Conservation (phyloP, 768 basidiomycete genomes). For the Termitomyces sp. region DNA sequence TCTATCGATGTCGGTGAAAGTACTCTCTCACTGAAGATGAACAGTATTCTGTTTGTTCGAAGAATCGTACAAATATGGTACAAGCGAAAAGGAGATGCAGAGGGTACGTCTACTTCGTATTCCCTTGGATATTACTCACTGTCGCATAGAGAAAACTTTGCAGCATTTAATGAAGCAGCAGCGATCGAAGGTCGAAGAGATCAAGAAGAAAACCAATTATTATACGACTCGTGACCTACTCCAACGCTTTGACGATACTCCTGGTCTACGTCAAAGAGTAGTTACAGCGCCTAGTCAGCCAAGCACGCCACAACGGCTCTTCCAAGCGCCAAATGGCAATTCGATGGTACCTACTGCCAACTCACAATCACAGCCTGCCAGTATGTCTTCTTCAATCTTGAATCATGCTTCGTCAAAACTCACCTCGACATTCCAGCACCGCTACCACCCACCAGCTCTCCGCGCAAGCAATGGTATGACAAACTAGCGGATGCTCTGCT, state of each 20-base stretch:
- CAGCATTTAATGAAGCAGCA: slow-evolving; percentile 71
- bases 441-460: slow-evolving; percentile 34
- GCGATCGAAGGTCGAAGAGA: slow-evolving; percentile 84
- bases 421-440: background rate
- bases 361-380: slow-evolving; percentile 1
- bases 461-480: slow-evolving; percentile 80
- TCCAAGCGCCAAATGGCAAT: slow-evolving; percentile 17
- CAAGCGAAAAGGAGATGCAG: slow-evolving; percentile 67
- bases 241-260: slow-evolving; percentile 78
- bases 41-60: slow-evolving; percentile 68
- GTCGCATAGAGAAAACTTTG: slow-evolving; percentile 66
- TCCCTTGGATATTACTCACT: background rate
- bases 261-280: slow-evolving; percentile 38
- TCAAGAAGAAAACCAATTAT: slow-evolving; percentile 97
- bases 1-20: background rate
- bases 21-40: slow-evolving; percentile 4
- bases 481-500: slow-evolving; percentile 82
- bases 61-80: slow-evolving; percentile 85
- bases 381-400: slow-evolving; percentile 1
- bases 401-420: background rate
- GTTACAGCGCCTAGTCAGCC: slow-evolving; percentile 15
- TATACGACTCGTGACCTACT: slow-evolving; percentile 87
- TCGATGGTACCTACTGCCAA: slow-evolving; percentile 4
- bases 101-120: slow-evolving; percentile 44
- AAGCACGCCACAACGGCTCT: slow-evolving; percentile 21